Base-by-base conservation (phyloP, 441 rosid genomes). In the Erodium texanum region DNA sequence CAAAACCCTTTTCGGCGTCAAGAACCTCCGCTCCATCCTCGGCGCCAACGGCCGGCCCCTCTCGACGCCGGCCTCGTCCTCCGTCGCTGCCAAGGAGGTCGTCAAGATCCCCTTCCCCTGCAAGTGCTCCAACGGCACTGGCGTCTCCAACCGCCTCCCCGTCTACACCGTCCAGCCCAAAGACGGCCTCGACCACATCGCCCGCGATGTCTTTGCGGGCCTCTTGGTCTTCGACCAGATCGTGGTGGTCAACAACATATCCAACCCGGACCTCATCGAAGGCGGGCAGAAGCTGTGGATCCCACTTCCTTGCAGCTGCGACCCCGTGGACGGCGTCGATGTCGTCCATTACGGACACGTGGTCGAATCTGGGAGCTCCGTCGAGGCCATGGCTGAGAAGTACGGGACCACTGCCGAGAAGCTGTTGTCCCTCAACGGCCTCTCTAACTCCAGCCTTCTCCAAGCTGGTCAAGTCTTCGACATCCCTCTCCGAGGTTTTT, bases 301-400 rank as follows among this genome's bases (percentile, higher is more conserved):
- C 65, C 97, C 99, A 9, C 69, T 94, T 62, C 99, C 96, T 3
- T 94, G 97, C 74, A 91, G 96, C 81, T 89, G 97, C 11, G 97
- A 91, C 7, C 74, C 77, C 1, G 82, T 85, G 61, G 74, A 64
- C 6, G 87, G 87, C 34, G 19, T 68, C 58, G 75, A 63, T 68
- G 93, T 86, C 64, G 88, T 88, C 0, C 99, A 91, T 70, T 89
- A 88, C 27, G 92, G 90, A 2, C 92, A 83, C 48, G 68, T 88
- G 32, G 92, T 87, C 36, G 68, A 66, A 65, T 0, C 27, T 0
- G 82, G 81, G 63, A 89, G 88, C 75, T 43, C 92, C 1, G 66
- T 94, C 62, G 78, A 23, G 48, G 62, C n/a, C 68, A 94, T 94
- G 56, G 93, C 88, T 2, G 32, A 24, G 61, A 68, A 70, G 67